Base-by-base conservation (phyloP, 805 yeast species). In the Candida khao-thaluensis region DNA sequence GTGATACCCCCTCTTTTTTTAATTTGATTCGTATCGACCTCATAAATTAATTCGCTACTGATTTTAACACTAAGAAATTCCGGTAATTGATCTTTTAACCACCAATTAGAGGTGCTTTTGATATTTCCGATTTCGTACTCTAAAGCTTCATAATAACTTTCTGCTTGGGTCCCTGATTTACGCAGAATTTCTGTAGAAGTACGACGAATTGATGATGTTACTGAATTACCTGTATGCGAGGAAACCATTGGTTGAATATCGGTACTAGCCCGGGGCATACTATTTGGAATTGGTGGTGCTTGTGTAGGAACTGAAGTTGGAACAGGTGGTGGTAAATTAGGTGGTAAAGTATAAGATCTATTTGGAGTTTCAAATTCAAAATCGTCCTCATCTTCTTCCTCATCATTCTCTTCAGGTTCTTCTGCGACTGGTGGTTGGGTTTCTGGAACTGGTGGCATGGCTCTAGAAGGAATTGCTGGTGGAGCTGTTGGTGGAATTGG, bases 71-170 rank as follows among this genome's bases (percentile, higher is more conserved):
- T 57, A 17, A 81, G 54, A 12, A 64, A 54, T 0, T 77, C 74
- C 2, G 95, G 95, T 5, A 81, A 62, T 6, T 72, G 72, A 11
- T 73, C 67, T 8, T 62, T 62, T 11, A 77, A 48, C 91, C 93
- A 86, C 96, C 96, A 89, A 34, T 28, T 34, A 16, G 36, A 21
- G 3, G 41, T 33, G 2, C 52, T 53, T 5, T 47, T 48, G n/a
- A 59, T 48, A 30, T 55, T 53, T 7, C 51, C 59, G 12, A 66
- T 40, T 42, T 67, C 72, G 20, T 38, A 44, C 32, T 63, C 61
- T 17, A 68, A 38, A 5, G 51, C 54, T 7, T 43, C 50, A 20
- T 57, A 37, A 12, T 50, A 41, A 2, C 38, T 17, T 5, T 59
- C 65, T 2, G 72, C 70, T 35, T 58, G 69, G 2, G 55, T 44